Evolutionary conservation across 441 rosid genomes (phyloP).

Genomic region (Erodium texanum): DNA sequence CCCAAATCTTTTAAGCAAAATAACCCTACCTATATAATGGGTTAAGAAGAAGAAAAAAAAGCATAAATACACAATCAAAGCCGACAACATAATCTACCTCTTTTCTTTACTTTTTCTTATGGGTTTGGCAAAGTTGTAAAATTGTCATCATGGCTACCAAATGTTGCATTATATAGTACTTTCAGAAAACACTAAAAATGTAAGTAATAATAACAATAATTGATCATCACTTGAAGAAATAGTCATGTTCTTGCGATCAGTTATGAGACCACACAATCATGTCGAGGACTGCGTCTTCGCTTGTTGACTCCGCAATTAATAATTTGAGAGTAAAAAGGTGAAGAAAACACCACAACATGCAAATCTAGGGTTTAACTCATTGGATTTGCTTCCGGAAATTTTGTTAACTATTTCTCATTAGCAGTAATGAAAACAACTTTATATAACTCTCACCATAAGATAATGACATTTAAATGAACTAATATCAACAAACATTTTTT

Average conservation of each 20-base stretch:
- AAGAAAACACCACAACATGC: slow-evolving; percentile 1
- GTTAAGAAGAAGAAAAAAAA: background rate
- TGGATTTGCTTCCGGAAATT: background rate
- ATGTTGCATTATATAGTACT: slow-evolving; percentile 25
- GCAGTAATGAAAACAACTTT: slow-evolving; percentile 23
- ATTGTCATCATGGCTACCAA: slow-evolving; percentile 28
- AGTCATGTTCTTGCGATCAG: no score
- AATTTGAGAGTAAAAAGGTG: slow-evolving; percentile 15
- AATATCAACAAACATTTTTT: no score
- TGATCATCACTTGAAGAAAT: no score
- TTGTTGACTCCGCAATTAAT: slow-evolving; percentile 36
- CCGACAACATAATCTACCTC: slow-evolving; percentile 33
- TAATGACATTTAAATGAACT: no score
- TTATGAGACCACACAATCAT: slow-evolving; percentile 12
- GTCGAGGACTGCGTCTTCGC: slow-evolving; percentile 4
- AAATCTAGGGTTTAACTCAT: background rate
- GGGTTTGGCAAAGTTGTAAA: slow-evolving; percentile 26
- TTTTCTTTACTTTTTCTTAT: slow-evolving; percentile 15
- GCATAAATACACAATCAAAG: background rate
- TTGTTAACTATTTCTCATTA: slow-evolving; percentile 15
- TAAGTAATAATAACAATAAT: no score
- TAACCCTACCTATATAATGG: slow-evolving; percentile 21
- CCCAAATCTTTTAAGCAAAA: slow-evolving; percentile 4
- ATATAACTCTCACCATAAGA: no score
- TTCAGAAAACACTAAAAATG: background rate